A percentile compares a stretch with the other conserved stretches of the same genome.
phyloP scores from a whole-genome alignment of 2,329 filamentous ascomycete species.

The Sclerotinia sclerotiorum region DNA sequence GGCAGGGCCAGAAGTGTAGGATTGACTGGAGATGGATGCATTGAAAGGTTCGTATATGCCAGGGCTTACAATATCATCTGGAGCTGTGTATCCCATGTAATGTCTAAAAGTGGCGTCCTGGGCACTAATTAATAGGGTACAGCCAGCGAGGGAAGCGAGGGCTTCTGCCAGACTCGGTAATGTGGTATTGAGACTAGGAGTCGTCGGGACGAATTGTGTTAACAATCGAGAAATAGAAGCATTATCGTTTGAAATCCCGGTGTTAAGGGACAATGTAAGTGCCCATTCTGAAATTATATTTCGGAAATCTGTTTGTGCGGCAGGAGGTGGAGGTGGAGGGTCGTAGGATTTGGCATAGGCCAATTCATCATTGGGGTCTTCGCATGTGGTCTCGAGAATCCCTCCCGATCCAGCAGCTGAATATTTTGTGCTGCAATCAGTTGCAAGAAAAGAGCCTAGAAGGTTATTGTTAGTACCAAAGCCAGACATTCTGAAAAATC shows the following conservation, averaged over 20 bases:
- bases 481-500: background rate
- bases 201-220: constrained; percentile 53
- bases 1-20: constrained; percentile 68
- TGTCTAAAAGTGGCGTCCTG: constrained; percentile 61
- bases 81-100: constrained; percentile 49
- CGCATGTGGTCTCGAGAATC: constrained; percentile 60
- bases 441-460: constrained; percentile 57
- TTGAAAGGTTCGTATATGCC: constrained; percentile 59
- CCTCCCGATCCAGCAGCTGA: constrained; percentile 59
- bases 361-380: constrained; percentile 53
- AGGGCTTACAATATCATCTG: constrained; percentile 44
- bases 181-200: constrained; percentile 33
- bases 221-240: constrained; percentile 60
- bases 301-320: constrained; percentile 52
- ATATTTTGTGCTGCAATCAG: constrained; percentile 65
- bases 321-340: constrained; percentile 39
- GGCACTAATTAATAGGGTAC: constrained; percentile 62
- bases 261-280: constrained; percentile 54
- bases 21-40: constrained; percentile 60
- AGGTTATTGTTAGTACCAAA: background rate
- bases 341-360: constrained; percentile 52
- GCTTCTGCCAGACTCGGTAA: constrained; percentile 73
- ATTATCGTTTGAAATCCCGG: constrained; percentile 54
- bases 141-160: constrained; percentile 66
- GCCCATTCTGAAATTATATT: constrained; percentile 56